phyloP scores from a whole-genome alignment of 2,329 filamentous ascomycete species.

The Exophiala bonariae region DNA sequence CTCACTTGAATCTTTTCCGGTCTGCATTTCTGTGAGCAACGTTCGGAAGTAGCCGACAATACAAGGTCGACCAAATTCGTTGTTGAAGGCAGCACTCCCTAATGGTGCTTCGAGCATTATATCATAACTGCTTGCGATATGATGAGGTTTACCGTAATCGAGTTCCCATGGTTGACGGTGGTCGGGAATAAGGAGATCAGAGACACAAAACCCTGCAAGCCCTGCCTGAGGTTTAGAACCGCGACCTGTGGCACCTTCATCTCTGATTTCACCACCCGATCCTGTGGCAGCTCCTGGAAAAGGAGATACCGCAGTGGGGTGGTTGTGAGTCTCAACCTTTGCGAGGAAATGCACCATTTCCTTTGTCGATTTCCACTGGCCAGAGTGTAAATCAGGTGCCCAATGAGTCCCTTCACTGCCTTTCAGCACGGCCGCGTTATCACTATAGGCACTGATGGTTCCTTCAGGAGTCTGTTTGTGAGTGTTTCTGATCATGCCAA shows the following conservation, averaged over 20 bases:
- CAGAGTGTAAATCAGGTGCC: constrained; percentile 83
- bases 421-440: constrained; percentile 91
- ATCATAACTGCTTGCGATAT: constrained; percentile 90
- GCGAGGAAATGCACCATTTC: constrained; percentile 84
- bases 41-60: constrained; percentile 91
- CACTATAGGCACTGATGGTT: constrained; percentile 94
- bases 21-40: constrained; percentile 68
- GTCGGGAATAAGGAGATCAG: constrained; percentile 85
- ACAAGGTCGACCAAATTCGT: constrained; percentile 91
- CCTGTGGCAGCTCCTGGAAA: constrained; percentile 93
- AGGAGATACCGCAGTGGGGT: constrained; percentile 92
- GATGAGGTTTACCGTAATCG: constrained; percentile 77
- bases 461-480: constrained; percentile 74
- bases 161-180: constrained; percentile 84
- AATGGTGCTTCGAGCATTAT: constrained; percentile 98
- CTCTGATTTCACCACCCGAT: constrained; percentile 91
- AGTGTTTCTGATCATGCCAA: constrained; percentile 95
- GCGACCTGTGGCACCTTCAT: constrained; percentile 90
- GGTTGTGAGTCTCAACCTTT: constrained; percentile 98
- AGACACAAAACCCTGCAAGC: constrained; percentile 90
- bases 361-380: constrained; percentile 83
- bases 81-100: constrained; percentile 93
- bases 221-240: constrained; percentile 93
- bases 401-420: constrained; percentile 74
- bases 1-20: constrained; percentile 64